Evolutionary conservation across 345 rosid species (phyloP), one percentile per base, ranked within the genome.

Genomic region (Rubroshorea leprosula): DNA sequence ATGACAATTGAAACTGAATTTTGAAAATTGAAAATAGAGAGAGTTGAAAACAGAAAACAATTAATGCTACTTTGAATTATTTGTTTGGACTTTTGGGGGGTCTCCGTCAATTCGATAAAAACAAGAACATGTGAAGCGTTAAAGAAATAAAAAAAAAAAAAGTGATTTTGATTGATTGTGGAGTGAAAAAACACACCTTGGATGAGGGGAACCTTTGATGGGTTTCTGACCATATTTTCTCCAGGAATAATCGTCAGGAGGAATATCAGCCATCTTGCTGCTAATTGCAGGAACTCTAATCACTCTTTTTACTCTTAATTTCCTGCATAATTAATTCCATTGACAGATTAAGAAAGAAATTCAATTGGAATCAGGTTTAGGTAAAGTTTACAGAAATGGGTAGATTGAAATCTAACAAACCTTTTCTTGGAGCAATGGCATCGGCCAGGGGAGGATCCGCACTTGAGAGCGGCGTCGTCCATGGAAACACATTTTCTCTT

Each of bases 401-500:
- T n/a, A 35, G 12, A 8, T 8, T 35, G 9, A 35, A 35, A 35
- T 35, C 12, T 1, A 6, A 13, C 71, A 0, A 35, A 81, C 98
- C 98, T 86, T 80, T 89, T 92, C 82, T 89, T 89, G 65, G 96
- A 77, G 66, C 98, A 92, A 77, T 92, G 98, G 81, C 98, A 92
- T 41, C 84, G 78, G 12, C 84, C 68, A 0, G 92, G 82, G 3
- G 92, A 72, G 25, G 95, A 83, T 17, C 67, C 74, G 48, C 90
- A 83, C 71, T 78, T 78, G 35, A 76, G 82, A 62, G 78, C 81
- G 7, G 73, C 78, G 27, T 73, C 87, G 35, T 83, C 83, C 84
- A 79, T 58, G 65, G 95, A 91, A 48, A 54, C 77, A 60, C 95
- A 88, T 76, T 75, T 84, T 55, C 95, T 81, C 75, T 88, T 88